Percentiles rank a stretch among this genome's conserved stretches.
phyloP scores from a whole-genome alignment of 192 early-diverging fungal species.

The Backusella circina region DNA sequence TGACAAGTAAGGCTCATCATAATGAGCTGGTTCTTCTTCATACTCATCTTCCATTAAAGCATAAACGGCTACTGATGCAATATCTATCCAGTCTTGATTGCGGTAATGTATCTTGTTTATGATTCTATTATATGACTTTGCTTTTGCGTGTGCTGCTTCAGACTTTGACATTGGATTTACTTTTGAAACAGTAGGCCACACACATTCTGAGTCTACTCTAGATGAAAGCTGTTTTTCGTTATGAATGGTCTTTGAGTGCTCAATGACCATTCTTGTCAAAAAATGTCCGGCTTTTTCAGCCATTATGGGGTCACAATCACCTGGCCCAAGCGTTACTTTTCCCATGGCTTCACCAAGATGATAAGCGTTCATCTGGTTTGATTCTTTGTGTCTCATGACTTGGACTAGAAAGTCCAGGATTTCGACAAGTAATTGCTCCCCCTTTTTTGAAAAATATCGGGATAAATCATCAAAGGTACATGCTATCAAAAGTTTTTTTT shows the following conservation, averaged over 20 bases:
- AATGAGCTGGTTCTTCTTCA: not conserved
- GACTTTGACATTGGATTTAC: slow-evolving; percentile 1
- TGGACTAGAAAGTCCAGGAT: slow-evolving; percentile 28
- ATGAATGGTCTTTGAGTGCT: slow-evolving; percentile 23
- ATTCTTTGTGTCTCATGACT: slow-evolving; percentile 25
- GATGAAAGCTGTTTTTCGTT: not conserved
- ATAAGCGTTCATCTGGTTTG: slow-evolving; percentile 27
- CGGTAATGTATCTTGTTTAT: not conserved
- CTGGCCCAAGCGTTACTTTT: slow-evolving; percentile 29
- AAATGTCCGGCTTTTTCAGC: slow-evolving; percentile 27
- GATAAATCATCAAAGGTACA: slow-evolving; percentile 24
- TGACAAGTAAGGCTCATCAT: slow-evolving; percentile 1
- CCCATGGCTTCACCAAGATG: slow-evolving; percentile 33
- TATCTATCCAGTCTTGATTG: slow-evolving; percentile 8
- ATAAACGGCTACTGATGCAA: not conserved
- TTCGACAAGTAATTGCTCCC: slow-evolving; percentile 17
- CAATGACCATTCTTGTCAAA: slow-evolving; percentile 25
- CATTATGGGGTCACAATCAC: slow-evolving; percentile 24
- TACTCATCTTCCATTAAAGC: slow-evolving; percentile 14
- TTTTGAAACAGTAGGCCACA: not conserved
- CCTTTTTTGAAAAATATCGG: slow-evolving; percentile 7
- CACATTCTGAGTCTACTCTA: not conserved
- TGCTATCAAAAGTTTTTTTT: slow-evolving; percentile 10
- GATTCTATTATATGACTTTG: slow-evolving; percentile 18
- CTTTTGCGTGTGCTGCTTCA: slow-evolving; percentile 13